Evolutionary conservation across 2,329 filamentous ascomycete species (phyloP).

Genomic region (Aspergillus niger): DNA sequence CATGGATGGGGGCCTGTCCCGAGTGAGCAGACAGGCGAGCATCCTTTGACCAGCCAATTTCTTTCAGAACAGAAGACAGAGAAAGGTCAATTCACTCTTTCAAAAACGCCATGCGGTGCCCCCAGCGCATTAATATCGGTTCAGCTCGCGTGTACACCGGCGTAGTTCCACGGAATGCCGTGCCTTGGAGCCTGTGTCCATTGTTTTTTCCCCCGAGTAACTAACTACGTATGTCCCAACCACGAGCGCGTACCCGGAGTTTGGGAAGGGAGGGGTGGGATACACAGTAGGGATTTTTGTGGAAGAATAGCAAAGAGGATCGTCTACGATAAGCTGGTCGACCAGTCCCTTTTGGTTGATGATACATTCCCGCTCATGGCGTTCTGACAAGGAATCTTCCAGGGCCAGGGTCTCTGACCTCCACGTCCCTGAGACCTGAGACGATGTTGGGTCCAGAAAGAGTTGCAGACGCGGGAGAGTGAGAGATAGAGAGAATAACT

Average conservation of each 20-base stretch:
- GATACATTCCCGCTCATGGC: constrained; percentile 8
- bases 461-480: not conserved
- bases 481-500: not conserved
- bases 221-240: constrained; percentile 3
- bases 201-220: not conserved
- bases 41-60: constrained; percentile 6
- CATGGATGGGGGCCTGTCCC: not conserved
- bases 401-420: not conserved
- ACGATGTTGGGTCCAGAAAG: not conserved
- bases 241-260: not conserved
- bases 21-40: not conserved
- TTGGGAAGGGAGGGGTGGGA: not conserved
- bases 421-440: not conserved
- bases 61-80: not conserved
- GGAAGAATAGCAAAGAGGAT: not conserved
- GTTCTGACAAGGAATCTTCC: not conserved
- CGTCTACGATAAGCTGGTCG: not conserved
- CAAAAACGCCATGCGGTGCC: not conserved
- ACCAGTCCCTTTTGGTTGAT: too few species aligned
- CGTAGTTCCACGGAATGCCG: not conserved
- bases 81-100: not conserved
- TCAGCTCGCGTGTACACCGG: not conserved
- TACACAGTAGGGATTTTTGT: too few species aligned
- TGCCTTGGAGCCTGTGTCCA: not conserved
- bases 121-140: not conserved